These are phyloP conservation scores for Erucastrum elatum DNA, from an alignment of 345 rosid genomes.

Conservation along the genomic window DNA sequence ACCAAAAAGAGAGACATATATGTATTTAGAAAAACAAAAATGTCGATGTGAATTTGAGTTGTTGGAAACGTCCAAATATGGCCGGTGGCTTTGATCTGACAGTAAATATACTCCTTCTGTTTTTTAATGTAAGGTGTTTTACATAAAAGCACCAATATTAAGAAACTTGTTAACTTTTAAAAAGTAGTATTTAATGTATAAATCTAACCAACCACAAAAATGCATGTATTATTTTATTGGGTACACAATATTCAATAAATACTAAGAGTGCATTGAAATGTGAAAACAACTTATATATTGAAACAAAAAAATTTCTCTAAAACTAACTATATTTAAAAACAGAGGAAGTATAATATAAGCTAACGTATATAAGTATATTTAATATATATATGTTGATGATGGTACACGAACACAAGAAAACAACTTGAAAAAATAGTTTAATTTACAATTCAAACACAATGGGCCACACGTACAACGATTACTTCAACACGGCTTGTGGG, in stretches of 20 bases:
- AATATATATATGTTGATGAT: slow-evolving; percentile 3
- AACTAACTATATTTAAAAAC: too few relatives aligned
- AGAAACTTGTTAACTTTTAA: too few relatives aligned
- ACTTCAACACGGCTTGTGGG: slow-evolving; percentile 10
- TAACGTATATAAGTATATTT: not conserved
- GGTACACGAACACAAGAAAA: slow-evolving; percentile 22
- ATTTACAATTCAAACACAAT: slow-evolving; percentile 13
- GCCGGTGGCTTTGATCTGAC: slow-evolving; percentile 33
- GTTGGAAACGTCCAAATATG: not conserved
- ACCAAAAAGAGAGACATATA: not conserved
- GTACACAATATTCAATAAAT: too few relatives aligned
- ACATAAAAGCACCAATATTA: too few relatives aligned
- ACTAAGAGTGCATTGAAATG: too few relatives aligned
- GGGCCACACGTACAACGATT: slow-evolving; percentile 15
- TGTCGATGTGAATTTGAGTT: not conserved
- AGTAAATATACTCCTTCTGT: too few relatives aligned
- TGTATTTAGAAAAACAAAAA: not conserved
- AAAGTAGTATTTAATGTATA: too few relatives aligned
- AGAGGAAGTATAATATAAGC: not conserved
- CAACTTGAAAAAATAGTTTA: not conserved
- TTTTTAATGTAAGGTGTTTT: too few relatives aligned
- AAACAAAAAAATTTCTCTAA: too few relatives aligned
- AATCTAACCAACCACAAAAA: too few relatives aligned
- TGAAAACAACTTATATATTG: too few relatives aligned
- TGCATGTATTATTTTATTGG: too few relatives aligned